phyloP scores from a whole-genome alignment of 2,329 filamentous ascomycete species.

The Pseudogymnoascus sp. region DNA sequence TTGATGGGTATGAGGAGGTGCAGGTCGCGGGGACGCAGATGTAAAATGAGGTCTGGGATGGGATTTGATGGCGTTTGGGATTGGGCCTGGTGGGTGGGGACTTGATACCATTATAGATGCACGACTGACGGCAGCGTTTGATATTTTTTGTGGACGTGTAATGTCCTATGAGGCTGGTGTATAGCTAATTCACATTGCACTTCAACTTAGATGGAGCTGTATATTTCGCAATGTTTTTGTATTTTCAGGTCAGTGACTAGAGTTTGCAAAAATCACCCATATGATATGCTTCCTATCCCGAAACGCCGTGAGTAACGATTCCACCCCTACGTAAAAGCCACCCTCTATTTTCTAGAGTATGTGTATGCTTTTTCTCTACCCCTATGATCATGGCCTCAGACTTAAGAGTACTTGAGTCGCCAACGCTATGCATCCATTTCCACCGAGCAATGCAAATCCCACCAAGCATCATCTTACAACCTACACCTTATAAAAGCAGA shows the following conservation, averaged over 20 bases:
- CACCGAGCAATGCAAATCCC: neutral
- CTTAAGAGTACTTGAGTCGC: neutral
- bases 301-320: neutral
- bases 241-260: neutral
- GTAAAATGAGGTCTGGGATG: neutral
- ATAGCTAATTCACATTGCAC: neutral
- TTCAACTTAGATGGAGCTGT: neutral
- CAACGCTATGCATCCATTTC: neutral
- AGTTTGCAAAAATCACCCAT: neutral
- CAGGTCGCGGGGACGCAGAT: neutral
- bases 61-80: neutral
- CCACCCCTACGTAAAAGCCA: neutral
- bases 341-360: neutral
- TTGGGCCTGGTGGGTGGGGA: neutral
- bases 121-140: neutral
- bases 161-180: neutral
- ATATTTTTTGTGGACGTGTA: neutral
- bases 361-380: neutral
- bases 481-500: conserved; percentile 93
- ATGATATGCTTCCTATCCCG: neutral
- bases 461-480: neutral
- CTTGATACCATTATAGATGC: neutral
- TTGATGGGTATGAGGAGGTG: neutral
- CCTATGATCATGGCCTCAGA: neutral
- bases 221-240: conserved; percentile 4